Percentiles rank a stretch among this genome's conserved stretches.
phyloP scores from a whole-genome alignment of 305 asterid genomes.

The Ilex paraguariensis region DNA sequence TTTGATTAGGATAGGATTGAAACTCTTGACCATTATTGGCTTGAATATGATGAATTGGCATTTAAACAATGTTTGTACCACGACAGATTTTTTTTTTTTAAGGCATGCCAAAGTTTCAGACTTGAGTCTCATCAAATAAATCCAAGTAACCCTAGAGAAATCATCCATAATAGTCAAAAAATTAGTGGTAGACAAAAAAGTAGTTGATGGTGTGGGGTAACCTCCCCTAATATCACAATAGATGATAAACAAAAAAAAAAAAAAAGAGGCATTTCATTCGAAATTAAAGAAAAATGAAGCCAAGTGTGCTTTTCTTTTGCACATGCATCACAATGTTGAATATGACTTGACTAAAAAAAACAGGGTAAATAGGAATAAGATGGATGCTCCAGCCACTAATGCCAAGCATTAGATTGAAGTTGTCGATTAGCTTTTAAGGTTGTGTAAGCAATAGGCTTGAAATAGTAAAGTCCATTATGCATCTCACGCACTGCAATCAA shows the following conservation, averaged over 20 bases:
- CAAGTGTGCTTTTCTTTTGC: background rate
- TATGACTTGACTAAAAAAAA: too few species aligned
- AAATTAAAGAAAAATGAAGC: background rate
- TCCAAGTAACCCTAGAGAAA: background rate
- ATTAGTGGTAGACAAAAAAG: too few species aligned
- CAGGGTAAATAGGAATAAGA: background rate
- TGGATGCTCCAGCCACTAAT: background rate
- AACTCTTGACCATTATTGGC: background rate
- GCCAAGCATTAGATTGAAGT: background rate
- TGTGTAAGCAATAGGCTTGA: background rate
- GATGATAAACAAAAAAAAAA: too few species aligned
- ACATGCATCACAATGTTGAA: too few species aligned
- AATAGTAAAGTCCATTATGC: background rate
- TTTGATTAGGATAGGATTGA: background rate
- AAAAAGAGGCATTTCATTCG: too few species aligned
- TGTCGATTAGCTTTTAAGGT: background rate
- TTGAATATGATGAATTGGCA: background rate
- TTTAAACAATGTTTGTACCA: background rate
- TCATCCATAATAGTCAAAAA: too few species aligned
- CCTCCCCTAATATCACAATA: background rate
- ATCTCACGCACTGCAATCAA: background rate
- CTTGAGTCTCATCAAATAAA: background rate
- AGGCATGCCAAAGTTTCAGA: background rate
- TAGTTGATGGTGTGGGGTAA: background rate
- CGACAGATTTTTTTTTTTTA: background rate